Conservation (phyloP, 257 asterid species). For the Solanum neorickii region DNA sequence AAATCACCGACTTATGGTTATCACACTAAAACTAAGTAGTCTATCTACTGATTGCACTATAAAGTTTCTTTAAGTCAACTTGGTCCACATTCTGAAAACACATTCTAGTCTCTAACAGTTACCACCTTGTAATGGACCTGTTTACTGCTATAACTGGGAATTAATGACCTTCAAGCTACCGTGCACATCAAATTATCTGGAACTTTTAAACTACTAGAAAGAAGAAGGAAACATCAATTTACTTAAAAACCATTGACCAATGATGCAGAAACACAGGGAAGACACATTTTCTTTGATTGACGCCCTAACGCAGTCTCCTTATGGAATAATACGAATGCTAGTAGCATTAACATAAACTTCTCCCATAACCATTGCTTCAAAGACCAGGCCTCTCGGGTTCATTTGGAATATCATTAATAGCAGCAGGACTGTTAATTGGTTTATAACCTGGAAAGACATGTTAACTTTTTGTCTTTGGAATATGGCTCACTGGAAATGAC, state of each 20-base stretch:
- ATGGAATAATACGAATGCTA: neutral
- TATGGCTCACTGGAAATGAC: neutral
- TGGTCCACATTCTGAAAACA: neutral
- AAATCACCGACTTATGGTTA: neutral
- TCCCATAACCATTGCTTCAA: neutral
- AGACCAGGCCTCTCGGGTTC: neutral
- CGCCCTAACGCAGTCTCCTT: neutral
- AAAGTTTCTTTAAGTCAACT: neutral
- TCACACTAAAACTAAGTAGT: neutral
- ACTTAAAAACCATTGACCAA: neutral
- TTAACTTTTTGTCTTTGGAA: neutral
- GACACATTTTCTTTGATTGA: neutral
- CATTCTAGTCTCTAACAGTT: neutral
- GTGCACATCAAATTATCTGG: neutral
- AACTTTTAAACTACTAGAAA: neutral
- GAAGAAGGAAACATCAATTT: neutral
- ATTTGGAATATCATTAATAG: neutral
- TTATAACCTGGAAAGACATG: neutral
- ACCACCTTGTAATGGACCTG: neutral
- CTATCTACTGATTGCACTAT: neutral
- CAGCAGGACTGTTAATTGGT: neutral
- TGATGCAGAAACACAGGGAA: neutral
- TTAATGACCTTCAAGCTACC: neutral
- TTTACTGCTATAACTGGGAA: neutral
- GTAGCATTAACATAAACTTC: neutral